These are phyloP conservation scores for Phoma sp. DNA, from an alignment of 2,329 filamentous ascomycete species.

Conservation along the genomic window DNA sequence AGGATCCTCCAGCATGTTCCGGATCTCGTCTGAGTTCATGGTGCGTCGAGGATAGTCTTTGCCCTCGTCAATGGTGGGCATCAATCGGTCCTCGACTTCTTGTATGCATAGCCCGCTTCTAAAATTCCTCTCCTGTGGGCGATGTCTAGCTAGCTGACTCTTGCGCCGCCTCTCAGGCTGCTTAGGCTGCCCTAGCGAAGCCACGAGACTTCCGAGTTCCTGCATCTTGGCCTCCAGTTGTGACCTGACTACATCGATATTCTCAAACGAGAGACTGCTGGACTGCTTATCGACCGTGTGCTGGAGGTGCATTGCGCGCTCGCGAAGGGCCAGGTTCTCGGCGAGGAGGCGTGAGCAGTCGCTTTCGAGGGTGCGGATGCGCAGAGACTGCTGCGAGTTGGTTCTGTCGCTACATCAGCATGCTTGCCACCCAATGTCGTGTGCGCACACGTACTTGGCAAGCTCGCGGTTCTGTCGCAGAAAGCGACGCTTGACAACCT, in stretches of 20 bases:
- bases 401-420: constrained; percentile 55
- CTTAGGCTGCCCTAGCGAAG: constrained; percentile 63
- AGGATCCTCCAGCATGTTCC: constrained; percentile 59
- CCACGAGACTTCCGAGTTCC: constrained; percentile 73
- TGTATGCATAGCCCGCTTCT: constrained; percentile 55
- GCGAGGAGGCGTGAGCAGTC: constrained; percentile 77
- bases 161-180: constrained; percentile 45
- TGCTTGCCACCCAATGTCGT: neutral
- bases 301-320: constrained; percentile 74
- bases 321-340: constrained; percentile 78
- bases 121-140: constrained; percentile 63
- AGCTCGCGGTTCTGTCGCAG: constrained; percentile 85
- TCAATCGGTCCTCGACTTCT: constrained; percentile 59
- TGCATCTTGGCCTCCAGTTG: constrained; percentile 75
- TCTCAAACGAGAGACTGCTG: constrained; percentile 67
- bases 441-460: constrained; percentile 57
- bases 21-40: constrained; percentile 70
- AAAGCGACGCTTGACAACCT: constrained; percentile 75
- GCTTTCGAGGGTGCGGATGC: constrained; percentile 78
- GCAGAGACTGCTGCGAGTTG: constrained; percentile 79
- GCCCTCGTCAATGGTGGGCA: constrained; percentile 74
- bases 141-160: constrained; percentile 59
- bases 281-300: constrained; percentile 70
- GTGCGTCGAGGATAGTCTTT: constrained; percentile 73
- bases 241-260: constrained; percentile 72